A percentile compares a stretch with the other conserved stretches of the same genome.
Evolutionary conservation across 495 filamentous ascomycete genomes (phyloP).

Genomic region (Hypoxylon cercidicola): DNA sequence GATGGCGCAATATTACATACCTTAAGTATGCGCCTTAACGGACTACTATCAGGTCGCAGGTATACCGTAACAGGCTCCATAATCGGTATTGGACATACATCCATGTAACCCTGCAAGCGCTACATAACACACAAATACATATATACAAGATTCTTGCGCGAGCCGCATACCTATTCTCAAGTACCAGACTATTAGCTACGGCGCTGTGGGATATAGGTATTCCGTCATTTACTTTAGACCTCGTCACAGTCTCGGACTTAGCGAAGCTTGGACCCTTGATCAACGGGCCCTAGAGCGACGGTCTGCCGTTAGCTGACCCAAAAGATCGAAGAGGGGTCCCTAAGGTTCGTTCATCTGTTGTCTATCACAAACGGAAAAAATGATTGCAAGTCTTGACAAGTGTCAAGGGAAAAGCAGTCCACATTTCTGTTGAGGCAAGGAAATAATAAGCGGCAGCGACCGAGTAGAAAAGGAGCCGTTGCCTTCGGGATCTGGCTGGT

Average conservation of each 20-base stretch:
- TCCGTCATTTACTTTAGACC: neutral
- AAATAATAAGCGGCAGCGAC: constrained; percentile 30
- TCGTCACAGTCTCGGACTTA: constrained; percentile 24
- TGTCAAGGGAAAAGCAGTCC: constrained; percentile 27
- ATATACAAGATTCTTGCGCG: no score
- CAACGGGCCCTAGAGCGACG: constrained; percentile 23
- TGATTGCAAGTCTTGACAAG: constrained; percentile 32
- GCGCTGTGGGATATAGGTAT: neutral
- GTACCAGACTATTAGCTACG: no score
- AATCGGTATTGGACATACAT: no score
- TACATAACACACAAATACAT: no score
- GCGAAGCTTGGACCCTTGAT: constrained; percentile 24
- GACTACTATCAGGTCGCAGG: constrained; percentile 1
- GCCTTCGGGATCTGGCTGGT: neutral
- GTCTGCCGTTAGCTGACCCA: constrained; percentile 24
- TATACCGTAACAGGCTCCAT: neutral
- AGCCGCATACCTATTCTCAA: no score
- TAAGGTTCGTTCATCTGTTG: constrained; percentile 5
- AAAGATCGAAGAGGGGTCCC: constrained; percentile 1
- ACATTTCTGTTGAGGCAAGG: constrained; percentile 34
- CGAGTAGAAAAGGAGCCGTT: constrained; percentile 29
- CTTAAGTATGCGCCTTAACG: neutral
- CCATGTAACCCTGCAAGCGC: no score
- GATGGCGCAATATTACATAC: constrained; percentile 9
- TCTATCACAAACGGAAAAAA: constrained; percentile 12